phyloP scores from a whole-genome alignment of 129 eudicot species.

The Chrysanthemum lavandulifolium region DNA sequence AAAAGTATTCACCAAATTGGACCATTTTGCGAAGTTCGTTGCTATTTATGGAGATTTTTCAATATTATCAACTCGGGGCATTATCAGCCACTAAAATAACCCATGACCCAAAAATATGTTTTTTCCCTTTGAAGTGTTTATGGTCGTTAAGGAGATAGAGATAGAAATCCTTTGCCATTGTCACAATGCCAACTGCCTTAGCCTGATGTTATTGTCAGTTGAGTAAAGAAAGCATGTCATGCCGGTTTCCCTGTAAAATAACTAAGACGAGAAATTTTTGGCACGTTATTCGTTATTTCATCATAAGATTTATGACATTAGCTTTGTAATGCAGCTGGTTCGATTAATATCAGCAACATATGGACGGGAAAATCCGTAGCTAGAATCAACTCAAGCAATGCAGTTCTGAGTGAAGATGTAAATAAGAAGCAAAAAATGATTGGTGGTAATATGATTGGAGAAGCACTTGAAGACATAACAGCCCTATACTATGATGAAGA shows the following conservation, averaged over 20 bases:
- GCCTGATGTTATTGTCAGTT: too few relatives aligned
- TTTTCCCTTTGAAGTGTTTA: too few relatives aligned
- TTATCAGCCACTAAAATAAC: too few relatives aligned
- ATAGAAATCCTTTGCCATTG: too few relatives aligned
- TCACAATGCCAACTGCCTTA: too few relatives aligned
- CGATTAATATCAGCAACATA: slow-evolving; percentile 40
- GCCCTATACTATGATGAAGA: slow-evolving; percentile 50
- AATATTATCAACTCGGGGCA: too few relatives aligned
- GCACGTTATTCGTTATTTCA: background rate
- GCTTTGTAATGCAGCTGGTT: slow-evolving; percentile 39
- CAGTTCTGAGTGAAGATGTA: slow-evolving; percentile 2
- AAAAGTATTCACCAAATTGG: too few relatives aligned
- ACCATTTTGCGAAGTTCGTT: too few relatives aligned
- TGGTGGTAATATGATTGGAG: slow-evolving; percentile 33
- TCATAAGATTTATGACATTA: too few relatives aligned
- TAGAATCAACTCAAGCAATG: slow-evolving; percentile 38
- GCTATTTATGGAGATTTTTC: too few relatives aligned
- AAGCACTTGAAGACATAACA: slow-evolving; percentile 45
- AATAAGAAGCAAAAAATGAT: slow-evolving; percentile 14
- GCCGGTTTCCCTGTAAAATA: background rate
- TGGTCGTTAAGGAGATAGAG: too few relatives aligned
- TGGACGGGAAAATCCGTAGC: slow-evolving; percentile 45
- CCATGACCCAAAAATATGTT: too few relatives aligned
- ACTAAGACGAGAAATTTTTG: background rate
- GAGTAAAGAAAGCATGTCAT: background rate